Evolutionary conservation across 306 rosid species (phyloP).

Genomic region (Abrus precatorius): DNA sequence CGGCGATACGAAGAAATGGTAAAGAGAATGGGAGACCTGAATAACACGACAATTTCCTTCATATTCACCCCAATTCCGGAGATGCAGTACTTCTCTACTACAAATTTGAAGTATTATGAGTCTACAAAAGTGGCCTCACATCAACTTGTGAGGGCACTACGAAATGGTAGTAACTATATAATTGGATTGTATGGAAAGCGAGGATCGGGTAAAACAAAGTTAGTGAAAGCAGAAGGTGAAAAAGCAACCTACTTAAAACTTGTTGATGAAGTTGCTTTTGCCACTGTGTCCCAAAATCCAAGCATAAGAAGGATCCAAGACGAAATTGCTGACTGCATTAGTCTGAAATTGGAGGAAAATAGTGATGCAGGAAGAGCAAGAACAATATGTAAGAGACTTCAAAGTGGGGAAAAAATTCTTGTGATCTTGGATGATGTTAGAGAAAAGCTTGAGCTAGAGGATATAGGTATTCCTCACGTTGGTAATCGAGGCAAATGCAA

Average conservation of each 20-base stretch:
- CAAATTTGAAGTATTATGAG: not conserved
- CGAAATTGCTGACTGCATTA: constrained; percentile 19
- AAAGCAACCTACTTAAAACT: not conserved
- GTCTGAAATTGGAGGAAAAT: not conserved
- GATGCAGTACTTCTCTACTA: not conserved
- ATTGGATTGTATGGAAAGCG: constrained; percentile 26
- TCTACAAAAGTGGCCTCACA: constrained; percentile 5
- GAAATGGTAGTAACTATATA: not conserved
- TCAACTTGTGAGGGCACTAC: constrained; percentile 28
- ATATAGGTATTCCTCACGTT: not conserved
- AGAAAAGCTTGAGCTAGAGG: not conserved
- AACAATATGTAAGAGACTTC: not conserved
- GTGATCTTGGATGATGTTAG: constrained; percentile 44
- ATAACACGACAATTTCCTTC: not conserved
- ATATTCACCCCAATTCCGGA: not conserved
- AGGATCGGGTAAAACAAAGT: constrained; percentile 29
- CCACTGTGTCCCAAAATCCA: constrained; percentile 31
- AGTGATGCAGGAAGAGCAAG: constrained; percentile 23
- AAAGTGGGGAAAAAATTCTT: not conserved
- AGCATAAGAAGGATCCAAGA: constrained; percentile 4
- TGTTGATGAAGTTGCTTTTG: not conserved
- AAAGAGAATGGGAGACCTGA: too few relatives aligned
- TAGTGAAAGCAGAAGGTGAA: constrained; percentile 12
- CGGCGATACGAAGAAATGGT: too few relatives aligned
- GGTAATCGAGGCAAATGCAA: not conserved